Evolutionary conservation across 352 stramenopile genomes (phyloP).

Genomic region (Hyaloperonospora brassicae): DNA sequence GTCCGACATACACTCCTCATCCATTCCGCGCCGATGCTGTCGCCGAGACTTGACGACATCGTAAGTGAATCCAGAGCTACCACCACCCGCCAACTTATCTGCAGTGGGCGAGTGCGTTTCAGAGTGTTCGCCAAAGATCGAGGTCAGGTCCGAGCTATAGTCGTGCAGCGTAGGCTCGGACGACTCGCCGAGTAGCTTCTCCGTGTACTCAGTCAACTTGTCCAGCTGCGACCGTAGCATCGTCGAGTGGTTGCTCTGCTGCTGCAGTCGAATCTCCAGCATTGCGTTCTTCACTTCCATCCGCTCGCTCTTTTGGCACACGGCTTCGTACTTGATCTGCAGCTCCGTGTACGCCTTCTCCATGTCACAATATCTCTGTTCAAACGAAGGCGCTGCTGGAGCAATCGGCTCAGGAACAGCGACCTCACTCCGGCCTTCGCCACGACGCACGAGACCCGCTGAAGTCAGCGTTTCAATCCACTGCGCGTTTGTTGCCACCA

Average conservation of each 20-base stretch:
- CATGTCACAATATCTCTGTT: conserved; percentile 45
- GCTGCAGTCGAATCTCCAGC: conserved; percentile 54
- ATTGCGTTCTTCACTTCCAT: conserved; percentile 54
- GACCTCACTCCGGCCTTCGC: conserved; percentile 12
- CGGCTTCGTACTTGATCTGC: conserved; percentile 44
- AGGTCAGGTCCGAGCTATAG: conserved; percentile 45
- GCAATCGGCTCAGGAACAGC: conserved; percentile 21
- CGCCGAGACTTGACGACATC: conserved; percentile 31
- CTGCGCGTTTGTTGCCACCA: conserved; percentile 64
- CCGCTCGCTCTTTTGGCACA: conserved; percentile 36
- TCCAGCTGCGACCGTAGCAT: conserved; percentile 60
- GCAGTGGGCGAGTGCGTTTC: conserved; percentile 34
- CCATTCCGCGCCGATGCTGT: conserved; percentile 26
- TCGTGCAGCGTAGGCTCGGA: conserved; percentile 44
- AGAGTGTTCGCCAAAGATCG: conserved; percentile 37
- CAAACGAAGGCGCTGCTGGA: conserved; percentile 18
- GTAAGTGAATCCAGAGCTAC: conserved; percentile 37
- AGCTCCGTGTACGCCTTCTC: conserved; percentile 45
- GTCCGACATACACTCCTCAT: conserved; percentile 57
- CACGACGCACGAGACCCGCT: conserved; percentile 13
- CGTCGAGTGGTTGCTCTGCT: conserved; percentile 54
- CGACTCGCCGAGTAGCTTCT: conserved; percentile 50
- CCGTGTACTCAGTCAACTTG: conserved; percentile 63
- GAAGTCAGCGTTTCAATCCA: conserved; percentile 54
- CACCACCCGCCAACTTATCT: conserved; percentile 29